A percentile compares a stretch with the other conserved stretches of the same genome.
Evolutionary conservation across 371 early-diverging fungal genomes (phyloP).

Genomic region (Mucor saturninus): DNA sequence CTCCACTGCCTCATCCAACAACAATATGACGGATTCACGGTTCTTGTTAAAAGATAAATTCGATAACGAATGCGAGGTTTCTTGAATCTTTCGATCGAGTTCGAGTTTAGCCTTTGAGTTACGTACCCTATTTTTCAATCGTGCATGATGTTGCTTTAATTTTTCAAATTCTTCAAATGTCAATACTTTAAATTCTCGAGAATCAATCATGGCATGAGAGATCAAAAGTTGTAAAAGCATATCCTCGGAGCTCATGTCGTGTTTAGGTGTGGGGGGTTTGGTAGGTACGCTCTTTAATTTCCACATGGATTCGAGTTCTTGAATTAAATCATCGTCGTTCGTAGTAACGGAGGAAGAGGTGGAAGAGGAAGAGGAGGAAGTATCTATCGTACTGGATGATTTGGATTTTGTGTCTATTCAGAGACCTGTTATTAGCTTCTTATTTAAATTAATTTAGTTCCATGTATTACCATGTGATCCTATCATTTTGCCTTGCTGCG

Average conservation of each 20-base stretch:
- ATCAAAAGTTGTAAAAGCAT: constrained; percentile 61
- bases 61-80: constrained; percentile 67
- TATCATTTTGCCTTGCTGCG: constrained; percentile 20
- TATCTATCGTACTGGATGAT: constrained; percentile 11
- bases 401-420: neutral
- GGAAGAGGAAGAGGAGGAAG: constrained; percentile 22
- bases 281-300: constrained; percentile 18
- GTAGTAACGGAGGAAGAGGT: constrained; percentile 20
- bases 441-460: neutral
- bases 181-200: constrained; percentile 59
- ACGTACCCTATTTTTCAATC: constrained; percentile 25
- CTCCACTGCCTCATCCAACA: constrained; percentile 30
- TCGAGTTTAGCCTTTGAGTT: constrained; percentile 41
- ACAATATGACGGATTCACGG: constrained; percentile 25
- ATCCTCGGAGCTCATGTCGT: constrained; percentile 50
- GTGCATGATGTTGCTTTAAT: constrained; percentile 49
- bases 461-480: constrained; percentile 32
- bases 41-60: constrained; percentile 48
- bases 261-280: neutral
- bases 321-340: constrained; percentile 33
- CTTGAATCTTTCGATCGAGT: constrained; percentile 70
- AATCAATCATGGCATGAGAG: constrained; percentile 68
- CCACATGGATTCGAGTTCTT: constrained; percentile 43
- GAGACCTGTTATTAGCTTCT: no score
- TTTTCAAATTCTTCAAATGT: constrained; percentile 59